Base-by-base conservation (phyloP, 2,329 filamentous ascomycete genomes). In the Fusarium brevicatenulatum region DNA sequence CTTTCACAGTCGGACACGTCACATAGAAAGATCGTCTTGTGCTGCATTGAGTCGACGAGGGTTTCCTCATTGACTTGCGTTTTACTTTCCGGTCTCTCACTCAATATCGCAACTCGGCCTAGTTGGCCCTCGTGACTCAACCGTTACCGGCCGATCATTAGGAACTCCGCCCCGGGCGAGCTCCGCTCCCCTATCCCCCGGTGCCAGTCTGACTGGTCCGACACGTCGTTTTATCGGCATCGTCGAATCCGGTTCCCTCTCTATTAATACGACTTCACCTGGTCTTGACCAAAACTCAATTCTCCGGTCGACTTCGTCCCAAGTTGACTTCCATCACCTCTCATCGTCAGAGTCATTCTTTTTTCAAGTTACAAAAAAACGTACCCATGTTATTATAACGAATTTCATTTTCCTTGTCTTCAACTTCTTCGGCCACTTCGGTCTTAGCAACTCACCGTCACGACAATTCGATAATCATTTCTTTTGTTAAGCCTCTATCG, bases 321-420 rank as follows among this genome's bases (percentile, higher is more conserved):
- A 73, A 74, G 76, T 74, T 76, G 73, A 71, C 73, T 60, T 59
- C 65, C 54, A 62, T 39, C 40, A 39, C 65, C 69, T 66, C 65
- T 65, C 71, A 70, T 70, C 75, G 74, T 73, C 70, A 71, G 74
- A 78, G 73, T 76, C 79, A 76, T 75, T 78, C 77, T 76, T 80
- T 78, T 73, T 52, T 56, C 67, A 72, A 73, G 40, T 57, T 70
- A 68, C 70, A 68, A 76, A 71, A 76, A 74, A 80, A 79, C 78
- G 80, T 77, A 76, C 80, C 79, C 78, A 85, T 85, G 83, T 84
- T 79, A 78, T 80, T 74, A 81, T 85, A 85, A 85, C 83, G 83
- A 82, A 79, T 78, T 62, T 77, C 75, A 71, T 78, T 79, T 78
- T 75, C 76, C 74, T 80, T 82, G 76, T 74, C 73, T 76, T 78